Percentiles rank a stretch among this genome's conserved stretches.
Evolutionary conservation across 768 basidiomycete genomes (phyloP).

Genomic region (Auriculariales sp.): DNA sequence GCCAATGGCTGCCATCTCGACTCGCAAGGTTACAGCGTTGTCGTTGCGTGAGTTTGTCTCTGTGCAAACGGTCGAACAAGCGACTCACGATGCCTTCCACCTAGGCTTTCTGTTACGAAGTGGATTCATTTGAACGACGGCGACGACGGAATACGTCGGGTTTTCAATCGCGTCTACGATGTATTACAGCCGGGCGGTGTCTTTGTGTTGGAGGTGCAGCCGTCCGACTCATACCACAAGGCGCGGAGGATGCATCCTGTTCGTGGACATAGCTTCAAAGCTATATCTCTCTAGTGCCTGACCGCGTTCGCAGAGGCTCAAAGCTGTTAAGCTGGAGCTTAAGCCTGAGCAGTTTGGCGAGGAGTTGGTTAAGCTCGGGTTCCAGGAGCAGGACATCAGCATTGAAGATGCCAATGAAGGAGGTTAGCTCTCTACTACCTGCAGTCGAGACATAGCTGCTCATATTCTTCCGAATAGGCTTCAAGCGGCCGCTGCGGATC

Average conservation of each 20-base stretch:
- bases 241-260: conserved; percentile 57
- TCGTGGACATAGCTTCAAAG: conserved; percentile 3
- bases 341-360: conserved; percentile 49
- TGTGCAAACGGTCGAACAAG: not conserved
- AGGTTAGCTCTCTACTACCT: no score
- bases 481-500: no score
- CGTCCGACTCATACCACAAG: conserved; percentile 73
- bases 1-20: conserved; percentile 33
- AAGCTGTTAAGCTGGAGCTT: conserved; percentile 36
- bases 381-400: conserved; percentile 30
- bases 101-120: conserved; percentile 74
- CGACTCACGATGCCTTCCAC: conserved; percentile 1
- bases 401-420: no score
- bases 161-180: conserved; percentile 48
- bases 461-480: no score
- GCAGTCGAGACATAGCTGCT: no score
- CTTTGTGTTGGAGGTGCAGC: conserved; percentile 73
- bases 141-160: conserved; percentile 51
- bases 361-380: conserved; percentile 47
- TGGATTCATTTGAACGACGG: conserved; percentile 83
- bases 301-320: conserved; percentile 30
- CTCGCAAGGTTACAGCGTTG: conserved; percentile 51
- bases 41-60: conserved; percentile 49
- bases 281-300: no score
- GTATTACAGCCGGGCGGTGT: conserved; percentile 47